Percentiles rank a stretch among this genome's conserved stretches.
phyloP scores from a whole-genome alignment of 805 yeast genomes.

The Wilhelminamyces savonicus region DNA sequence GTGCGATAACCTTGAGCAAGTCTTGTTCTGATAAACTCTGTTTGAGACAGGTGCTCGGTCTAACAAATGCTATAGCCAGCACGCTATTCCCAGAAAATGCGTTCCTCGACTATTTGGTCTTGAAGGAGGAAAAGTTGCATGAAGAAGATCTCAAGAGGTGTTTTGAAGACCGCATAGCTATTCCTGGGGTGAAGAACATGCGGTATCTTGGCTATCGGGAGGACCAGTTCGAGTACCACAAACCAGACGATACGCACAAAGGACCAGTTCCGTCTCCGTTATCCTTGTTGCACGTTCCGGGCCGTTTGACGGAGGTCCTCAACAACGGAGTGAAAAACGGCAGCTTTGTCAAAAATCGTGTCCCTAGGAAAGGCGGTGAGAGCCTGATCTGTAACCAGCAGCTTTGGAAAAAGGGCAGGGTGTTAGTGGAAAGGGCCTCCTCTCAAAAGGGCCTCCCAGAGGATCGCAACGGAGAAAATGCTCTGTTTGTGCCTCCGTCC shows the following conservation, averaged over 20 bases:
- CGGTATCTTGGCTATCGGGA: conserved; percentile 12
- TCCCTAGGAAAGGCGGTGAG: conserved; percentile 39
- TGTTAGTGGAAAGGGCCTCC: not conserved
- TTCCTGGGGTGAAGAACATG: not conserved
- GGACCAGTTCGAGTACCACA: conserved; percentile 20
- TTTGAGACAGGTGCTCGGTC: conserved; percentile 51
- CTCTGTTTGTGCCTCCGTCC: conserved; percentile 5
- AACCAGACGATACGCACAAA: conserved; percentile 6
- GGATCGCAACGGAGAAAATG: not conserved
- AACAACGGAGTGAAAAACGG: conserved; percentile 62
- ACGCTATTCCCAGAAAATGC: conserved; percentile 22
- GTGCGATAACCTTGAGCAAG: conserved; percentile 65
- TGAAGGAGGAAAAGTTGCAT: conserved; percentile 30
- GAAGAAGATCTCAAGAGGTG: conserved; percentile 33
- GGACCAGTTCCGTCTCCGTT: conserved; percentile 21
- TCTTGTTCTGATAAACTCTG: conserved; percentile 87
- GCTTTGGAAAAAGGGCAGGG: conserved; percentile 9
- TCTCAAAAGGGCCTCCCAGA: too few relatives aligned
- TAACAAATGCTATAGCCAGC: conserved; percentile 43
- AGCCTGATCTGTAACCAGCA: conserved; percentile 29
- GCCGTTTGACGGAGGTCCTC: conserved; percentile 31
- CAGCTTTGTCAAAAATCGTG: conserved; percentile 36
- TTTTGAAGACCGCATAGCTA: conserved; percentile 28
- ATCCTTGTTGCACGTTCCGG: conserved; percentile 21
- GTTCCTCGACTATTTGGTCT: conserved; percentile 43